Base-by-base conservation (phyloP, 371 early-diverging fungal genomes). In the Mucor saturninus region DNA sequence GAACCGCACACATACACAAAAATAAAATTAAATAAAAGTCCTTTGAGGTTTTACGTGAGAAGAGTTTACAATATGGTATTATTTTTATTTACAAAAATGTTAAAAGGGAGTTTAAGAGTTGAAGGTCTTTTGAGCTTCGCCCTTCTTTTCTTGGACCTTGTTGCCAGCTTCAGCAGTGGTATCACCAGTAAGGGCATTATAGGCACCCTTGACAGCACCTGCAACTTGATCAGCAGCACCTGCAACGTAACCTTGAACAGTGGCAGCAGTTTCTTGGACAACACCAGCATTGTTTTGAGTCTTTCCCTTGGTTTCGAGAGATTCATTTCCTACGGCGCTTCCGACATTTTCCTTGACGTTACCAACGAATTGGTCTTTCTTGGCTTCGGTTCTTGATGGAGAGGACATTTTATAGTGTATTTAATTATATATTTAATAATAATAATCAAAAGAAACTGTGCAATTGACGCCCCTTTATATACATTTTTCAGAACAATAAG, bases 341-440 rank as follows among this genome's bases (percentile, higher is more conserved):
- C 81, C 81, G 3, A 72, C 13, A 9, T 64, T 54, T 50, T 80
- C 73, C 71, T 83, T 83, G 53, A 71, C 66, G 30, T 57, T 58
- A 30, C 83, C 61, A 21, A 21, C 21, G 21, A 21, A 21, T 21
- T 21, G 21, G 21, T 21, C 21, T 21, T 21, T 21, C 21, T 66
- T 66, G 13, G 56, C 66, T 13, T 66, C 56, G 5, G 61, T 37
- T 37, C 43, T 66, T 48, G 66, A 66, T 50, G 66, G 61, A 39
- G 58, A 48, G 42, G 54, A 29, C 30, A 29, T 49, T 26, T 49
- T 49, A 28, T 5, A 49, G 5, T 14, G 5, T 5, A 11, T 21
- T 29, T 49, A 28, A 28, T 13, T 43, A 43, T 43, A n/a, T 4
- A 43, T 43, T n/a, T 43, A 43, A 43, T 43, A 43, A 43, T 43